phyloP scores from a whole-genome alignment of 495 filamentous ascomycete genomes.

The Xylaria castorea region DNA sequence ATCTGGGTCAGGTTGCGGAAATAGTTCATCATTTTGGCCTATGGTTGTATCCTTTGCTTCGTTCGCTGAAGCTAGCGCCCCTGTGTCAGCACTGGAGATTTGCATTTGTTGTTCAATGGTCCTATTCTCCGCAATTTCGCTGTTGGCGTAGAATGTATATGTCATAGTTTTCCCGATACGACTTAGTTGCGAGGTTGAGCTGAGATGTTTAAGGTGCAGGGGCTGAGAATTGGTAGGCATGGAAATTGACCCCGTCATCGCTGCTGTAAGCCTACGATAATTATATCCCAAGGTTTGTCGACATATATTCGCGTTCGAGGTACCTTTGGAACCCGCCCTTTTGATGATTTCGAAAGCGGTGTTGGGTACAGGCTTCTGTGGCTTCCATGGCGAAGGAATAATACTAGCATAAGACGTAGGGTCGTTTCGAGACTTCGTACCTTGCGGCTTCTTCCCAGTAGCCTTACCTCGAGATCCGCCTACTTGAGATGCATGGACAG shows the following conservation, averaged over 20 bases:
- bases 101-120: not conserved
- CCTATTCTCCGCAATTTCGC: slow-evolving; percentile 20
- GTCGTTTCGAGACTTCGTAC: slow-evolving; percentile 27
- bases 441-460: slow-evolving; percentile 22
- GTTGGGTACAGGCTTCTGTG: slow-evolving; percentile 52
- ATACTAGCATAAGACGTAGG: slow-evolving; percentile 29
- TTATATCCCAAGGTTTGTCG: slow-evolving; percentile 49
- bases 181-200: slow-evolving; percentile 49
- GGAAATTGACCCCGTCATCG: slow-evolving; percentile 48
- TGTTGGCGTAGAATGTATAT: slow-evolving; percentile 50
- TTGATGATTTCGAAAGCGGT: slow-evolving; percentile 53
- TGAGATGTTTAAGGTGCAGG: slow-evolving; percentile 50
- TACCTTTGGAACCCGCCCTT: slow-evolving; percentile 47
- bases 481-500: slow-evolving; percentile 43
- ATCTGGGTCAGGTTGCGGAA: slow-evolving; percentile 27
- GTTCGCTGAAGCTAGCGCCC: not conserved
- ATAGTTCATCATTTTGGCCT: slow-evolving; percentile 12
- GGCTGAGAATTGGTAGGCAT: slow-evolving; percentile 49
- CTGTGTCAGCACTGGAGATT: not conserved
- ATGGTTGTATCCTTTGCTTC: not conserved
- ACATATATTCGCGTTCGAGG: slow-evolving; percentile 52
- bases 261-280: slow-evolving; percentile 53
- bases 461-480: slow-evolving; percentile 28
- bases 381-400: slow-evolving; percentile 43
- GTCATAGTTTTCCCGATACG: slow-evolving; percentile 53